Evolutionary conservation across 1,139 yeast species (phyloP), one percentile per base, ranked within the genome.

Genomic region (Kodamaea plutei): DNA sequence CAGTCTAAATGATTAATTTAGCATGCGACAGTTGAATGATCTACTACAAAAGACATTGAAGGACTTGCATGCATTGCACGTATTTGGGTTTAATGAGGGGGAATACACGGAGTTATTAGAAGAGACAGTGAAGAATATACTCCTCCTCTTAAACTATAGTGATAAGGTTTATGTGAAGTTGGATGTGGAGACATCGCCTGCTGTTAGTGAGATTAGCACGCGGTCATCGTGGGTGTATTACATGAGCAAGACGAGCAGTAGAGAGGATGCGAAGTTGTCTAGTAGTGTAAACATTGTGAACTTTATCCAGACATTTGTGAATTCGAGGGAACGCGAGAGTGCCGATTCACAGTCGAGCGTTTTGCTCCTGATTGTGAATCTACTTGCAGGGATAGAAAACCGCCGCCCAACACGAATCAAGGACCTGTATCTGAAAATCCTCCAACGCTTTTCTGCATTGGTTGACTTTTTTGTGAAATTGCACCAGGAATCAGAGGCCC

Each of bases 31-130:
- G 9, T 36, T 45, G 35, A 40, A 42, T 22, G 50, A 45, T 8
- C 44, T 50, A 14, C 47, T 58, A n/a, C 53, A 47, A 26, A 40
- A 38, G 18, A 48, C 54, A 2, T 41, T 58, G 16, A 45, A 48
- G 27, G 50, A 53, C 20, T 41, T 58, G 8, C 52, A 53, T 31
- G 21, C 35, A 4, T 47, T 58, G 11, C 50, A 48, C 34, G 28
- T 34, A 8, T 49, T 33, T 28, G 33, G 26, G 6, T 37, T 37
- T 10, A 26, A 31, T 23, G 39, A 31, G 10, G 24, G 28, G 8
- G 37, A 36, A 8, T 57, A 55, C 31, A 52, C 49, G 26, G 10
- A 24, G 4, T 38, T 46, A 4, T 39, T 55, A 29, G 33, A 37
- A 16, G 18, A 31, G 1, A 43, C 54, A 2, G 33, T 55, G 4